These are phyloP conservation scores for Tetracladium maxilliforme DNA, from an alignment of 2,329 filamentous ascomycete genomes.

Conservation along the genomic window DNA sequence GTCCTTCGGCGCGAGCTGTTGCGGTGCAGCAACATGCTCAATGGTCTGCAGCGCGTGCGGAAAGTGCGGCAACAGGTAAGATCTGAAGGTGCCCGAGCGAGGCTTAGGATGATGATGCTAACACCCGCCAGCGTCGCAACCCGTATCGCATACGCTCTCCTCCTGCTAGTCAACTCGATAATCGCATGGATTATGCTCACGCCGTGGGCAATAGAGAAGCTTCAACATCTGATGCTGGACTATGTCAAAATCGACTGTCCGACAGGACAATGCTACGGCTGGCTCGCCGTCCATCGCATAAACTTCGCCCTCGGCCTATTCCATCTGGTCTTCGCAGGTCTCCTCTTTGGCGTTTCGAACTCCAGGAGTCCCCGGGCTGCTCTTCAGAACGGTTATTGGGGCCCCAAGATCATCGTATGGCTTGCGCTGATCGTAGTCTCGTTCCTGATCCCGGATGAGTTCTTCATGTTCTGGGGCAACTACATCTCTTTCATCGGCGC, in stretches of 20 bases:
- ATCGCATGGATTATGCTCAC: slow-evolving; percentile 99
- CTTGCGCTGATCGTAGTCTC: slow-evolving; percentile 73
- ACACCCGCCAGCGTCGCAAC: slow-evolving; percentile 62
- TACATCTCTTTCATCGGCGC: slow-evolving; percentile 81
- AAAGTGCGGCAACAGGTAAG: slow-evolving; percentile 87
- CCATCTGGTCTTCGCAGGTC: slow-evolving; percentile 71
- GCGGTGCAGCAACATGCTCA: slow-evolving; percentile 90
- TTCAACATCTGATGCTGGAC: slow-evolving; percentile 82
- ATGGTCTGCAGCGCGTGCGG: slow-evolving; percentile 92
- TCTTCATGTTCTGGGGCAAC: slow-evolving; percentile 93
- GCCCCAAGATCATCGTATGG: slow-evolving; percentile 88
- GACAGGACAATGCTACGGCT: slow-evolving; percentile 83
- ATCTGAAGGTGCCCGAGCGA: slow-evolving; percentile 4
- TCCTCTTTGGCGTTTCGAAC: slow-evolving; percentile 74
- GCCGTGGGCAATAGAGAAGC: slow-evolving; percentile 92
- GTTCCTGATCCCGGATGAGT: slow-evolving; percentile 87
- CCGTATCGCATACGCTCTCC: slow-evolving; percentile 87
- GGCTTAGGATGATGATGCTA: slow-evolving; percentile 5
- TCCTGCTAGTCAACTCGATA: slow-evolving; percentile 93
- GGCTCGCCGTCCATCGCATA: slow-evolving; percentile 92
- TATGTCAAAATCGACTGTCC: slow-evolving; percentile 93
- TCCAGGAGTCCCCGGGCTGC: slow-evolving; percentile 78
- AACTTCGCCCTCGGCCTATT: slow-evolving; percentile 95
- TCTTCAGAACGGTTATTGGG: slow-evolving; percentile 98
- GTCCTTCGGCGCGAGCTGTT: slow-evolving; percentile 78